phyloP scores from a whole-genome alignment of 2,329 filamentous ascomycete genomes.

The Colletotrichum noveboracense region DNA sequence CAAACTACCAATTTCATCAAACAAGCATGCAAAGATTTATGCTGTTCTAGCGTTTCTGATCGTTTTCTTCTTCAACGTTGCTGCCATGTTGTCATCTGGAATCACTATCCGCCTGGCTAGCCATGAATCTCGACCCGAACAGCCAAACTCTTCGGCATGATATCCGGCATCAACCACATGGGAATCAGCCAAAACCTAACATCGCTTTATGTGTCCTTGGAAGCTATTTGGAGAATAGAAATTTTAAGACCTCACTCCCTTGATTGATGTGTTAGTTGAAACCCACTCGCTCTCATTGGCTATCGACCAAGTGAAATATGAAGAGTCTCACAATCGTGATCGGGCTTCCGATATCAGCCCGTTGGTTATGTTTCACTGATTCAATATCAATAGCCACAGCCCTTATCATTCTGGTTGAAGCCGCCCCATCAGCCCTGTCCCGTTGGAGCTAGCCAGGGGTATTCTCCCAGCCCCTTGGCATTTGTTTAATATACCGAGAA shows the following conservation, averaged over 20 bases:
- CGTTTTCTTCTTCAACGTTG: not conserved
- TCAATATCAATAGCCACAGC: not conserved
- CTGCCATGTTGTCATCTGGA: not conserved
- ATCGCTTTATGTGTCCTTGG: not conserved
- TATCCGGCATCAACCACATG: not conserved
- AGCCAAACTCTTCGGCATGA: not conserved
- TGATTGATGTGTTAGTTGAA: not conserved
- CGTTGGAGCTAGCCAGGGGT: not conserved
- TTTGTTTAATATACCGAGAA: not conserved
- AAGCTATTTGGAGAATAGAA: not conserved
- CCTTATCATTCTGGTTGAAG: not conserved
- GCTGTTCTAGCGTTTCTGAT: no score
- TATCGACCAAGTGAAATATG: not conserved
- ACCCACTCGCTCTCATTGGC: not conserved
- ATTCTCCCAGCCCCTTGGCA: not conserved
- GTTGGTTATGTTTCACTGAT: not conserved
- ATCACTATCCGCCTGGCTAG: not conserved
- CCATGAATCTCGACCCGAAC: not conserved
- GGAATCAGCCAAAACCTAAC: not conserved
- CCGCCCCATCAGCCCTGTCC: not conserved
- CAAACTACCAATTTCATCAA: not conserved
- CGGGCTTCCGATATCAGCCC: not conserved
- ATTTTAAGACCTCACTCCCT: not conserved
- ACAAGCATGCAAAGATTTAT: no score
- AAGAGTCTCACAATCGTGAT: not conserved